Evolutionary conservation across 2,329 filamentous ascomycete genomes (phyloP), one percentile per base, ranked within the genome.

Genomic region (Pseudocercospora cruenta): DNA sequence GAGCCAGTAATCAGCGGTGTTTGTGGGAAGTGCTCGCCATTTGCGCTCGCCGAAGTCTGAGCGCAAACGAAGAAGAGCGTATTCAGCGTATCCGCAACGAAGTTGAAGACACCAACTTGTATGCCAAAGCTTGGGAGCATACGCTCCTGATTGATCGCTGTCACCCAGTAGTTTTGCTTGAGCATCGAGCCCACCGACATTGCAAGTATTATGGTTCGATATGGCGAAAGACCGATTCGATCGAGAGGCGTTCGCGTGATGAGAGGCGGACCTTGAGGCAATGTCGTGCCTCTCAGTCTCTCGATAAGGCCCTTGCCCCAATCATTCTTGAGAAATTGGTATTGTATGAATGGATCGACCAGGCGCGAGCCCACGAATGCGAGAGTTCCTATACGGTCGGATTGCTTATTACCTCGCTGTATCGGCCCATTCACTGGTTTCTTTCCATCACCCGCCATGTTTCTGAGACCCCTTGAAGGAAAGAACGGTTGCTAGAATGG

Each of bases 151-250:
- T 80, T 82, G 2, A 86, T 74, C 26, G 70, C 71, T 1, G 80
- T 72, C 14, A 84, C 77, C 84, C 85, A 87, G 76, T 84, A 83
- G 71, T 84, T 82, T 66, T 89, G 87, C 78, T 89, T 89, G 28
- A 83, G 64, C 24, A 81, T 79, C 45, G 80, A 81, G 62, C 83
- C 87, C 49, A 81, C 77, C 22, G 83, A 79, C 84, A 89, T 87
- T 61, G 76, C 78, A 5, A 88, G 75, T 8, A 89, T 76, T 54
- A 87, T 78, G 8, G 83, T 76, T 26, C 83, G 79, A 69, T 85
- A 83, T 0, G 81, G 83, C 19, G 83, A 84, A 0, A 88, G 80
- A 10, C 79, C 80, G 3, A 75, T 66, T 28, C 71, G 70, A 69
- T 84, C 79, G 67, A 85, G 75, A 33, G 76, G 68, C 12, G 80